Conservation (phyloP, 306 rosid genomes). For the Echinosophora koreensis region DNA sequence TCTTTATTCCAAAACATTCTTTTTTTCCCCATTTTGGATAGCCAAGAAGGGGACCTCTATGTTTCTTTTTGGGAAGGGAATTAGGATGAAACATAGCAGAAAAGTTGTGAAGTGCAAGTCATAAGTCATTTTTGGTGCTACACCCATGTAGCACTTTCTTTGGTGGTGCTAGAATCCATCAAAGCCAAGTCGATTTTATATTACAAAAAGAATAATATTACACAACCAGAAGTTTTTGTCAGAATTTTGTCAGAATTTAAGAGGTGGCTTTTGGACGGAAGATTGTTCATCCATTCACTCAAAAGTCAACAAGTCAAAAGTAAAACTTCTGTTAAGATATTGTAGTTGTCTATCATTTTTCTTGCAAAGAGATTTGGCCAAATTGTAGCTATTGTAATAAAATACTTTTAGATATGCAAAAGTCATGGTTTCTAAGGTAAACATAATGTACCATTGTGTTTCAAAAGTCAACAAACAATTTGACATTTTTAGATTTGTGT, state of each 20-base stretch:
- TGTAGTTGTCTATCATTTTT: too few relatives aligned
- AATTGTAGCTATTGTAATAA: neutral
- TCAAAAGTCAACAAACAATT: neutral
- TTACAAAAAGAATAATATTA: too few relatives aligned
- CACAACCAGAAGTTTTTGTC: too few relatives aligned
- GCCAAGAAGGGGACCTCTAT: conserved; percentile 14
- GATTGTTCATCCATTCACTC: too few relatives aligned
- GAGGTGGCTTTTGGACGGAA: too few relatives aligned
- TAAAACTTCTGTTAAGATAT: too few relatives aligned
- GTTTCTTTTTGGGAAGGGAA: neutral
- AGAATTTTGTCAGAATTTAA: neutral
- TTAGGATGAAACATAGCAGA: neutral
- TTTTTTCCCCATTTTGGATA: conserved; percentile 17
- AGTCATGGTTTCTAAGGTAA: too few relatives aligned
- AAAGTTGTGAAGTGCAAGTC: neutral
- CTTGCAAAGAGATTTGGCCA: too few relatives aligned
- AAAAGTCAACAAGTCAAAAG: too few relatives aligned
- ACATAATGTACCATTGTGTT: neutral
- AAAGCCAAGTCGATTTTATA: conserved; percentile 19
- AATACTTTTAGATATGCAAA: neutral
- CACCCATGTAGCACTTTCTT: too few relatives aligned
- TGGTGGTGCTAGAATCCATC: too few relatives aligned
- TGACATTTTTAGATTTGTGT: neutral
- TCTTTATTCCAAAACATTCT: conserved; percentile 37
- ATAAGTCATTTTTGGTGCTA: too few relatives aligned